Percentiles rank a stretch among this genome's conserved stretches.
Evolutionary conservation across 169 alveolate genomes (phyloP).

Genomic region (Eimeria maxima): DNA sequence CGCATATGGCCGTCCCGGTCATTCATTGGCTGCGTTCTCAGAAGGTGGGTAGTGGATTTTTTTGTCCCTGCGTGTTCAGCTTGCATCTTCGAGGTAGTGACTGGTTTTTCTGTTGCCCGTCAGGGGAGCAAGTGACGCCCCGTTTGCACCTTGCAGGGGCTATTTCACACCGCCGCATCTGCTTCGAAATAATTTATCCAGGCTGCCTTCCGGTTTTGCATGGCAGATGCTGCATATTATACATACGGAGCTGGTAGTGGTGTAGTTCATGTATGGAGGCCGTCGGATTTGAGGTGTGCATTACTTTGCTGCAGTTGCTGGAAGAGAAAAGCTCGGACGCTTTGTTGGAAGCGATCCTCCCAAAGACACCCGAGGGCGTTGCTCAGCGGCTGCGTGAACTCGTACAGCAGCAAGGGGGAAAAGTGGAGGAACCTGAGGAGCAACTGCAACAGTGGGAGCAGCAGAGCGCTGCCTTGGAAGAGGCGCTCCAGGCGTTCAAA

Average conservation of each 20-base stretch:
- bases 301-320: conserved; percentile 36
- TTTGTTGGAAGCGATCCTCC: conserved; percentile 56
- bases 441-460: conserved; percentile 76
- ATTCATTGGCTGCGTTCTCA: conserved; percentile 79
- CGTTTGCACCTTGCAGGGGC: not conserved
- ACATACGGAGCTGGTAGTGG: not conserved
- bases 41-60: conserved; percentile 19
- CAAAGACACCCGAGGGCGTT: conserved; percentile 62
- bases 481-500: conserved; percentile 80
- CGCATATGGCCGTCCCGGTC: conserved; percentile 82
- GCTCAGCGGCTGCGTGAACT: conserved; percentile 68
- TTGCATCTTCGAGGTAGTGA: not conserved
- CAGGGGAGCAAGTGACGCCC: not conserved
- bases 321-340: conserved; percentile 69
- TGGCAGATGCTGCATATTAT: not conserved
- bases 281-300: not conserved
- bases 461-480: conserved; percentile 70
- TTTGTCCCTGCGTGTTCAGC: not conserved
- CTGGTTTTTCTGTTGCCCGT: not conserved
- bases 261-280: not conserved
- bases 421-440: conserved; percentile 45
- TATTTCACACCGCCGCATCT: not conserved
- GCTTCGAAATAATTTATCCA: not conserved
- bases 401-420: conserved; percentile 70
- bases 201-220: not conserved